Evolutionary conservation across 169 alveolate genomes (phyloP).

Genomic region (Cystoisospora suis): DNA sequence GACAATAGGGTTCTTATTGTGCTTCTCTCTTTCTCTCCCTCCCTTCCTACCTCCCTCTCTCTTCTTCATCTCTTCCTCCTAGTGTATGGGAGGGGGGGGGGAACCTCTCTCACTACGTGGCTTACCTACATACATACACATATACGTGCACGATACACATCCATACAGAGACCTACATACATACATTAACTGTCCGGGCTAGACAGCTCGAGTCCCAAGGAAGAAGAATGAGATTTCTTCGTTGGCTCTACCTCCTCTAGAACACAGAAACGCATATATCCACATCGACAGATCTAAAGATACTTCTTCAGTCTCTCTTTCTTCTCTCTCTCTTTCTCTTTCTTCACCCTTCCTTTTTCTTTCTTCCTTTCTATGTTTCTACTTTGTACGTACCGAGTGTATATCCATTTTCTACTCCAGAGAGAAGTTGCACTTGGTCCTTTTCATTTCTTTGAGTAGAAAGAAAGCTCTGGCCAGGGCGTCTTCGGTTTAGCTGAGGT

Average conservation of each 20-base stretch:
- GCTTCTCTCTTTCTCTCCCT: no score
- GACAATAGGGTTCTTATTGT: no score
- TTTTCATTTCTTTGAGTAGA: slow-evolving; percentile 74
- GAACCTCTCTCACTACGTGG: no score
- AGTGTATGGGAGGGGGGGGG: no score
- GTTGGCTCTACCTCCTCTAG: neutral
- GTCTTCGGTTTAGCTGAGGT: slow-evolving; percentile 74
- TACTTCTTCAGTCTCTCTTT: neutral
- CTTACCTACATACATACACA: no score
- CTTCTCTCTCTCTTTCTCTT: neutral
- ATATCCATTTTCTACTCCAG: slow-evolving; percentile 75
- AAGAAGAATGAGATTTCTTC: neutral
- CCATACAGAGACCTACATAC: neutral
- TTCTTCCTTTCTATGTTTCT: neutral
- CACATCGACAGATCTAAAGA: neutral
- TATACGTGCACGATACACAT: neutral
- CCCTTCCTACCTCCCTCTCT: no score
- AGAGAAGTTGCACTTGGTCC: slow-evolving; percentile 68
- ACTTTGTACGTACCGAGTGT: slow-evolving; percentile 69
- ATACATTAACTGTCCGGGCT: neutral
- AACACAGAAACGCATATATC: neutral
- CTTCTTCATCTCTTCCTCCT: no score
- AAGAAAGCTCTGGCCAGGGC: slow-evolving; percentile 73
- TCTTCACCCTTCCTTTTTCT: neutral
- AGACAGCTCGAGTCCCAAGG: neutral